Conservation (phyloP, 2,329 filamentous ascomycete species). For the Stemphylium beticola region DNA sequence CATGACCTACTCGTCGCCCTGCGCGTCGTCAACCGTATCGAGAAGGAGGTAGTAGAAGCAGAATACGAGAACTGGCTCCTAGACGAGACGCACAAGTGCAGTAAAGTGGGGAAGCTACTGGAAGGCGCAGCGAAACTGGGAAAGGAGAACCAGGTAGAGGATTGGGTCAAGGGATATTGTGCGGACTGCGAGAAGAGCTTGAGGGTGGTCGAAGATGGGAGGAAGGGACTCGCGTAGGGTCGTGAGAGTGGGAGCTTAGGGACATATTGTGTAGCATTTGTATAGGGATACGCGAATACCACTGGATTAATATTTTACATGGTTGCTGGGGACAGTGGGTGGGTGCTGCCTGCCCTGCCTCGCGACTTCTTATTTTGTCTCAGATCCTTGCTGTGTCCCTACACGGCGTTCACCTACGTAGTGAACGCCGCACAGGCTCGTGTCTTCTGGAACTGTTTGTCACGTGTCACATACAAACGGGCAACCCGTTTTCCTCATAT, state of each 20-base stretch:
- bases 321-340: not conserved
- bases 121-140: conserved; percentile 44
- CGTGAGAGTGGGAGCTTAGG: not conserved
- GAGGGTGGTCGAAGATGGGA: conserved; percentile 12
- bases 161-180: conserved; percentile 68
- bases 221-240: conserved; percentile 16
- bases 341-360: not conserved
- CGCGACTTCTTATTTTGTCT: no score
- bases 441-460: no score
- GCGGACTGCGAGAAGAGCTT: conserved; percentile 60
- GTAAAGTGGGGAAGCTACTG: conserved; percentile 62
- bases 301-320: not conserved
- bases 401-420: no score
- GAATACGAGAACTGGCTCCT: conserved; percentile 95
- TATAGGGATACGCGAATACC: not conserved
- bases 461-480: conserved; percentile 10
- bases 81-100: conserved; percentile 79
- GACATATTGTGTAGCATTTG: not conserved
- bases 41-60: conserved; percentile 80
- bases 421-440: no score
- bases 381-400: no score
- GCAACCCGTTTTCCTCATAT: conserved; percentile 36
- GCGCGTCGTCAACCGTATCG: conserved; percentile 86
- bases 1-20: conserved; percentile 92
- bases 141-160: conserved; percentile 54